Conservation (phyloP, 352 stramenopile species). For the Thraustochytrium sp. region DNA sequence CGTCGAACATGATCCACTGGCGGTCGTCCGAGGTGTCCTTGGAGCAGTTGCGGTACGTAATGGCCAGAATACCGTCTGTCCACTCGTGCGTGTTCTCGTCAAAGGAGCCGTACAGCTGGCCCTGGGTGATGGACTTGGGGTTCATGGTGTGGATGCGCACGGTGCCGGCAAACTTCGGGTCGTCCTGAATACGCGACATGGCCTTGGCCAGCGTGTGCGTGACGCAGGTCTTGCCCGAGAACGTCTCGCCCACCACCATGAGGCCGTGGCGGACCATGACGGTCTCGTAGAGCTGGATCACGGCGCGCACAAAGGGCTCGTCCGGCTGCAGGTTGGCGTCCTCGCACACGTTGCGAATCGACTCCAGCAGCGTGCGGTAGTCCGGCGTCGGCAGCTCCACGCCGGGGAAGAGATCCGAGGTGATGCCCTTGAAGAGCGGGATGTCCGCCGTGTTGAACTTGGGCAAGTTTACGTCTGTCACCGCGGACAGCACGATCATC, state of each 20-base stretch:
- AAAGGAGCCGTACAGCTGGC: slow-evolving; percentile 87
- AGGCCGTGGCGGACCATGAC: slow-evolving; percentile 87
- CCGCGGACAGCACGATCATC: slow-evolving; percentile 74
- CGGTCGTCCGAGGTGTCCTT: slow-evolving; percentile 71
- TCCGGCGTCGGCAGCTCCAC: slow-evolving; percentile 67
- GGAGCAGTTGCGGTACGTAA: slow-evolving; percentile 78
- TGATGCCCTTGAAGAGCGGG: slow-evolving; percentile 79
- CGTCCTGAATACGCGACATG: slow-evolving; percentile 56
- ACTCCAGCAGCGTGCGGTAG: slow-evolving; percentile 70
- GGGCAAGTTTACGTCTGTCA: slow-evolving; percentile 85
- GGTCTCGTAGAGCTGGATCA: slow-evolving; percentile 89
- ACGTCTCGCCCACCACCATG: slow-evolving; percentile 86
- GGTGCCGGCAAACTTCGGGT: slow-evolving; percentile 55
- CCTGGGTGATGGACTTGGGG: slow-evolving; percentile 89
- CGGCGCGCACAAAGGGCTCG: slow-evolving; percentile 58
- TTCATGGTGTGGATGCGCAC: slow-evolving; percentile 83
- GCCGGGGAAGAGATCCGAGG: slow-evolving; percentile 81
- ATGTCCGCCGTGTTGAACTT: slow-evolving; percentile 87
- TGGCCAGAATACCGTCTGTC: slow-evolving; percentile 88
- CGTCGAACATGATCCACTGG: slow-evolving; percentile 91
- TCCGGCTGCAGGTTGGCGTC: slow-evolving; percentile 49
- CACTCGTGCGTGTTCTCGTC: slow-evolving; percentile 90
- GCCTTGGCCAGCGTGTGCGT: slow-evolving; percentile 77
- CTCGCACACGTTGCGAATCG: slow-evolving; percentile 54
- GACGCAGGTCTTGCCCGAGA: slow-evolving; percentile 74